Evolutionary conservation across 257 asterid genomes (phyloP).

Genomic region (Solanum pennellii): DNA sequence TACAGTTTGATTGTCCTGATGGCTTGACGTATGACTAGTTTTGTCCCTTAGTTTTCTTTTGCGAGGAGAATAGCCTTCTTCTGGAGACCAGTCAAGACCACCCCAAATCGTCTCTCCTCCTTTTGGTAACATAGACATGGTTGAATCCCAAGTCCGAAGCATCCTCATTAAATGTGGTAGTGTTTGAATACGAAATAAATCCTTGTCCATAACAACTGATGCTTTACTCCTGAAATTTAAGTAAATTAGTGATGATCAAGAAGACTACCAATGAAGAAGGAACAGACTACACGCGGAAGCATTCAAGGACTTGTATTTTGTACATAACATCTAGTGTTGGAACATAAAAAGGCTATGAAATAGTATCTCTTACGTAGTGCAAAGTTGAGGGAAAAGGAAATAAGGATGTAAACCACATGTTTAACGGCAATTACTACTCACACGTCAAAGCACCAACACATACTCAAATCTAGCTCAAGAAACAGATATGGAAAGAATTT

Average conservation of each 20-base stretch:
- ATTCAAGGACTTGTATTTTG: background rate
- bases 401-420: background rate
- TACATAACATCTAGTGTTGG: background rate
- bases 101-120: conserved; percentile 96
- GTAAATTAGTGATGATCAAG: background rate
- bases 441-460: background rate
- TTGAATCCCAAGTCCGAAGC: conserved; percentile 93
- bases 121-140: conserved; percentile 89
- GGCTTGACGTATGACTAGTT: conserved; percentile 18
- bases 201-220: conserved; percentile 60
- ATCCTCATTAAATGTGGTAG: conserved; percentile 79
- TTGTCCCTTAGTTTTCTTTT: conserved; percentile 27
- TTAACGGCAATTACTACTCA: background rate
- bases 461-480: background rate
- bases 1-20: conserved; percentile 10
- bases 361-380: background rate
- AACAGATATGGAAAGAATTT: background rate
- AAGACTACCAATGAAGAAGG: background rate
- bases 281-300: background rate
- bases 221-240: conserved; percentile 43
- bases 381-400: background rate
- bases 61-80: conserved; percentile 43
- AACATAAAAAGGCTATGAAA: background rate
- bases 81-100: conserved; percentile 88
- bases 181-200: conserved; percentile 67